Conservation (phyloP, 2,329 filamentous ascomycete genomes). For the Aspergillus uvarum region DNA sequence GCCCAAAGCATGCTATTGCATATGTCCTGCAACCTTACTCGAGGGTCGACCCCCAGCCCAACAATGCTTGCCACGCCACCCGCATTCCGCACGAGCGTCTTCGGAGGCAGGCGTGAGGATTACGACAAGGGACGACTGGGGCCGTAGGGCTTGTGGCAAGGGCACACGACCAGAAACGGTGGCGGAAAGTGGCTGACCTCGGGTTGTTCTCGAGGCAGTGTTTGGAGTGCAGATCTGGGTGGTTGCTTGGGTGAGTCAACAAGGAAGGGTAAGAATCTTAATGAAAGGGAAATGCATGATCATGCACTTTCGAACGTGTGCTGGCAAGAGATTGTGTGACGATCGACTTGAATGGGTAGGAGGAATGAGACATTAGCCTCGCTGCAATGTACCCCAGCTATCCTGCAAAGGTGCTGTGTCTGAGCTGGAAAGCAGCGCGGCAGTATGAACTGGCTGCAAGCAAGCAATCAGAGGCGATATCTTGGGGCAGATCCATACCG, state of each 20-base stretch:
- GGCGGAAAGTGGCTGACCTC: not conserved
- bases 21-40: conserved; percentile 14
- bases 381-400: not conserved
- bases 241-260: not conserved
- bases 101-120: not conserved
- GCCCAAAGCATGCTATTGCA: conserved; percentile 11
- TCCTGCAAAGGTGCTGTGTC: not conserved
- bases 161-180: not conserved
- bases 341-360: conserved; percentile 10
- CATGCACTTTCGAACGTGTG: conserved; percentile 10
- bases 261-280: not conserved
- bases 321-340: conserved; percentile 8
- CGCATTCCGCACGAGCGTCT: conserved; percentile 16
- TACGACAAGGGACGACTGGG: not conserved
- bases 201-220: not conserved
- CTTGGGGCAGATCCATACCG: conserved; percentile 21
- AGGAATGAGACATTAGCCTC: conserved; percentile 17
- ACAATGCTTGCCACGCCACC: conserved; percentile 9
- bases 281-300: not conserved
- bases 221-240: not conserved
- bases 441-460: not conserved
- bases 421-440: not conserved
- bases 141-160: not conserved
- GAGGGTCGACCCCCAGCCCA: not conserved
- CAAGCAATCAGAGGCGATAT: not conserved